These are phyloP conservation scores for Phytophthora ohioensis DNA, from an alignment of 352 stramenopile species.

Conservation along the genomic window DNA sequence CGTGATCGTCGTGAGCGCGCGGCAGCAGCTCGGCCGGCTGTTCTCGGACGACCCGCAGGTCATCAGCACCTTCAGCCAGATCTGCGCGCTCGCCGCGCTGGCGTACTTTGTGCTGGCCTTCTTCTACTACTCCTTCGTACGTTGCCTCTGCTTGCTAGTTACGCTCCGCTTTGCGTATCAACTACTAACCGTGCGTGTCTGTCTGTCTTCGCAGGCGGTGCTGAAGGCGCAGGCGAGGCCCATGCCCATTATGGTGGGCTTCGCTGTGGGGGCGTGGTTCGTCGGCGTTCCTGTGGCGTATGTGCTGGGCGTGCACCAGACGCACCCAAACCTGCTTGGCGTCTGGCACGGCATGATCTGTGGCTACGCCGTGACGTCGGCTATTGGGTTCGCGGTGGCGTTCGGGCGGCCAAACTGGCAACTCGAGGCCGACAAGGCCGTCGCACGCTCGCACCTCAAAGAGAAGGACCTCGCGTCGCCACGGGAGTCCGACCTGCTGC, in stretches of 20 bases:
- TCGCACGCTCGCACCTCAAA: constrained; percentile 62
- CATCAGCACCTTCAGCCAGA: constrained; percentile 67
- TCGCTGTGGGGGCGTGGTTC: constrained; percentile 71
- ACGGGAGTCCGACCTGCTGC: constrained; percentile 40
- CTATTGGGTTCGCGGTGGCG: constrained; percentile 69
- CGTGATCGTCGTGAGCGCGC: constrained; percentile 55
- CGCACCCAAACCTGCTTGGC: constrained; percentile 53
- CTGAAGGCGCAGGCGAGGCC: constrained; percentile 71
- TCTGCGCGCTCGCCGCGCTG: constrained; percentile 63
- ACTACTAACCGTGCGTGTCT: not conserved
- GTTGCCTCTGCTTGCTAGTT: constrained; percentile 11
- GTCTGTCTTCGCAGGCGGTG: constrained; percentile 52
- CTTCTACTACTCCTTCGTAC: constrained; percentile 84
- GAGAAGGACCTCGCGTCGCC: constrained; percentile 32
- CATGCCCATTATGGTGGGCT: constrained; percentile 65
- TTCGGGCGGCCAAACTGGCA: constrained; percentile 75
- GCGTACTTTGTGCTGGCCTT: constrained; percentile 81
- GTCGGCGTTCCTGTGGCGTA: constrained; percentile 80
- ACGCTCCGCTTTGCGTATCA: not conserved
- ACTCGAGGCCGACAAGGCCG: constrained; percentile 54
- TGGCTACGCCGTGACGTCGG: constrained; percentile 80
- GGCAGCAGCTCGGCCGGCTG: constrained; percentile 59
- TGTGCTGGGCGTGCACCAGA: constrained; percentile 60
- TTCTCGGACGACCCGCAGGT: constrained; percentile 77
- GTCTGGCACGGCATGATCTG: constrained; percentile 75